These are phyloP conservation scores for Eremothecium cymbalariae DNA, from an alignment of 1,139 yeast species.

Conservation along the genomic window DNA sequence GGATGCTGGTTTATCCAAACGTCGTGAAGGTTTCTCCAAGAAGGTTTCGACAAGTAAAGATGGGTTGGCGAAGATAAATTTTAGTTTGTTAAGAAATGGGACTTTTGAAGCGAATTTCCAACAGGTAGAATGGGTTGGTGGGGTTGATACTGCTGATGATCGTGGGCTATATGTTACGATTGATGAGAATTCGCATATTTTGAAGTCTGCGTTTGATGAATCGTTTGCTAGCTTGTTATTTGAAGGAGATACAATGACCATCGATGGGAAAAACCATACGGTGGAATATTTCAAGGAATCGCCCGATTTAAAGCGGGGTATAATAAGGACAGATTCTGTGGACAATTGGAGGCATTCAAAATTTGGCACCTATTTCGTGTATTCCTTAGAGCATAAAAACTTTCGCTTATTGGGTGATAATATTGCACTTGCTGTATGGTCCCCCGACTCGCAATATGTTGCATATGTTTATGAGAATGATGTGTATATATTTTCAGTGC, in stretches of 20 bases:
- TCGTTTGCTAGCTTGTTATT: constrained; percentile 40
- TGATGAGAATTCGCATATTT: constrained; percentile 25
- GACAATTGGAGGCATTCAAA: constrained; percentile 82
- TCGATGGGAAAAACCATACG: constrained; percentile 36
- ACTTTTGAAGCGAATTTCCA: constrained; percentile 43
- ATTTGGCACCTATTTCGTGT: constrained; percentile 60
- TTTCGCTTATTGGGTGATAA: constrained; percentile 26
- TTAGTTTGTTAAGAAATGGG: constrained; percentile 40
- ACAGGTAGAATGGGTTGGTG: constrained; percentile 60
- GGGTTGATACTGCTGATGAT: constrained; percentile 35
- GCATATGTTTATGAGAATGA: constrained; percentile 69
- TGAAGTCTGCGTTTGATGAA: constrained; percentile 38
- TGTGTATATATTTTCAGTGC: constrained; percentile 44
- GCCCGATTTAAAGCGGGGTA: constrained; percentile 51
- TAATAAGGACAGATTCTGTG: constrained; percentile 48
- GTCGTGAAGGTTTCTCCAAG: background rate
- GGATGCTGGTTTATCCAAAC: background rate
- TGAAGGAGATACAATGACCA: constrained; percentile 41
- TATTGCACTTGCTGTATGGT: constrained; percentile 59
- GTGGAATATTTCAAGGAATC: constrained; percentile 53
- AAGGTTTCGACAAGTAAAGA: constrained; percentile 11
- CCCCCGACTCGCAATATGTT: constrained; percentile 62
- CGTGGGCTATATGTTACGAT: constrained; percentile 33
- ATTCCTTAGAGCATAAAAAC: constrained; percentile 37
- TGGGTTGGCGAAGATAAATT: constrained; percentile 30